These are phyloP conservation scores for Torrubiellomyces zombiae DNA, from an alignment of 2,329 filamentous ascomycete genomes.

Conservation along the genomic window DNA sequence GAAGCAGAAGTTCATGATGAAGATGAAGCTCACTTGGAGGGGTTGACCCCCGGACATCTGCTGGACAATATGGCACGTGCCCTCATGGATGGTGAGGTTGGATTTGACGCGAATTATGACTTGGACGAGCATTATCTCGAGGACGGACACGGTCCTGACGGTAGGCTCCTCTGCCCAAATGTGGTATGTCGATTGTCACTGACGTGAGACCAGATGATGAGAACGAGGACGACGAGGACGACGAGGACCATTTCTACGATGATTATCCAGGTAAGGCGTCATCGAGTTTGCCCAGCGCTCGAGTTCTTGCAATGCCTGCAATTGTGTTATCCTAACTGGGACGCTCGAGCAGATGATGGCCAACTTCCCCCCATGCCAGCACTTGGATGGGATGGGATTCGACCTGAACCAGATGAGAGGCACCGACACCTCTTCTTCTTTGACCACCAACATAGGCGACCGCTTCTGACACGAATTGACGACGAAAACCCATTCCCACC, in stretches of 20 bases:
- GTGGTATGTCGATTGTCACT: too few relatives aligned
- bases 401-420: conserved; percentile 30
- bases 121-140: conserved; percentile 36
- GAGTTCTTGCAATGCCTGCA: too few relatives aligned
- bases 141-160: conserved; percentile 43
- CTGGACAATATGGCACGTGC: conserved; percentile 39
- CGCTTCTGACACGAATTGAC: conserved; percentile 16
- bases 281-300: too few relatives aligned
- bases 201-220: conserved; percentile 35
- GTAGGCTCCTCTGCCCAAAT: conserved; percentile 19
- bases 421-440: conserved; percentile 31
- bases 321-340: too few relatives aligned
- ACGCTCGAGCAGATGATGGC: too few relatives aligned
- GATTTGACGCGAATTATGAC: conserved; percentile 33
- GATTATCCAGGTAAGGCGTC: conserved; percentile 37
- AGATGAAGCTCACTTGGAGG: conserved; percentile 30
- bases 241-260: conserved; percentile 45
- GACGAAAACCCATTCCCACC: conserved; percentile 44
- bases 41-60: conserved; percentile 26
- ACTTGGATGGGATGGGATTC: conserved; percentile 41
- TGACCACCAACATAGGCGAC: conserved; percentile 28
- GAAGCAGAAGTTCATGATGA: conserved; percentile 38
- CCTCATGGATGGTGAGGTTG: conserved; percentile 34
- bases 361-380: conserved; percentile 23
- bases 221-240: conserved; percentile 55